Evolutionary conservation across 176 grass and related monocot genomes (phyloP), one percentile per base, ranked within the genome.

Genomic region (Triticum turgidum): DNA sequence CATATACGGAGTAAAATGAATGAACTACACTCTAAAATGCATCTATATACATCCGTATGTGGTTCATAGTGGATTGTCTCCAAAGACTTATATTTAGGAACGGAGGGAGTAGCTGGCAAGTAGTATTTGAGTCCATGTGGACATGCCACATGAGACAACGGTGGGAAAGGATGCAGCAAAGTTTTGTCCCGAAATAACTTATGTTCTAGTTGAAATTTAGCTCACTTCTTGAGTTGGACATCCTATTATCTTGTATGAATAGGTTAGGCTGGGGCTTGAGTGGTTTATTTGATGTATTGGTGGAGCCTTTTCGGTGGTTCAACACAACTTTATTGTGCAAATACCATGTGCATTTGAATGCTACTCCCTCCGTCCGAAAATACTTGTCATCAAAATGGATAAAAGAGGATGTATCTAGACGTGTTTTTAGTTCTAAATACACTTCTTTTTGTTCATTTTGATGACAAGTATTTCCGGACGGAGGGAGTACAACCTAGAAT

Each of bases 141-240:
- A 56, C 61, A 76, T 38, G 34, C 5, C 15, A 37, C 61, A 78
- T 58, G 74, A 68, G 61, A 9, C 44, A 51, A 77, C 51, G 27
- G 41, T 54, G 39, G 61, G 51, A 35, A 65, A 51, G 73, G 9
- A 54, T 68, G 44, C 6, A 58, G 44, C 41, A 0, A 67, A 9
- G 6, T 85, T 85, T 85, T 77, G 83, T 68, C 13, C 9, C 27
- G 1, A 52, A 85, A 21, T n/a, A 67, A 67, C 66, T 37, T 65
- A 21, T 78, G 13, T 59, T 75, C n/a, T 78, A 68, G 67, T 73
- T 33, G 69, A 61, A 44, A 9, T 72, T 29, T 49, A 56, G 44
- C 13, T 75, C n/a, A 47, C 12, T 49, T 74, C 5, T 49, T 44
- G 12, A 15, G 41, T 74, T 73, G 70, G 69, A 11, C 70, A 45